Conservation (phyloP, 1,284 basidiomycete genomes). For the Wolfiporia cocos region DNA sequence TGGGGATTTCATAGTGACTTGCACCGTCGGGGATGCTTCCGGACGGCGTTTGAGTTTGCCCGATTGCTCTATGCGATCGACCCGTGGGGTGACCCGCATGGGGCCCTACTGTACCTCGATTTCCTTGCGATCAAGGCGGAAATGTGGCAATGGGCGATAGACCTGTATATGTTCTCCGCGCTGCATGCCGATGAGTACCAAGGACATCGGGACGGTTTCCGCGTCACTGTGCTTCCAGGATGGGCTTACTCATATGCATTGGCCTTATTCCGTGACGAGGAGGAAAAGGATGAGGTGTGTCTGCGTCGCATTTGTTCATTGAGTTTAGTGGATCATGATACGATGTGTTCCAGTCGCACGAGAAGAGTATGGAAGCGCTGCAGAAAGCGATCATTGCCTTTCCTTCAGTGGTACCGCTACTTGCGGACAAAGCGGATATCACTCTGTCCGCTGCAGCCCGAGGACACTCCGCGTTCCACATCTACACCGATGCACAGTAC, state of each 20-base stretch:
- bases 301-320: background rate
- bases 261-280: constrained; percentile 56
- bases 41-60: constrained; percentile 87
- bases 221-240: constrained; percentile 68
- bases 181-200: constrained; percentile 22
- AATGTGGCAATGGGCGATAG: constrained; percentile 76
- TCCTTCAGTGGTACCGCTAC: constrained; percentile 72
- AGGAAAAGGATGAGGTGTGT: constrained; percentile 41
- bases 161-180: constrained; percentile 50
- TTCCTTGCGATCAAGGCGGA: constrained; percentile 76
- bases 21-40: constrained; percentile 79
- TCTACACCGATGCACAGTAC: constrained; percentile 63
- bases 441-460: constrained; percentile 54
- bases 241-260: constrained; percentile 78
- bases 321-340: background rate
- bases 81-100: constrained; percentile 82
- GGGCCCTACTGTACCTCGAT: constrained; percentile 78
- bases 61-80: constrained; percentile 78
- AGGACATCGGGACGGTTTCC: constrained; percentile 31
- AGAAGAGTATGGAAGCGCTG: constrained; percentile 61
- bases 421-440: constrained; percentile 82
- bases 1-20: constrained; percentile 51
- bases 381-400: constrained; percentile 70
- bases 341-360: constrained; percentile 23
- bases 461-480: constrained; percentile 55